phyloP scores from a whole-genome alignment of 129 eudicot genomes.

The Glebionis coronaria region DNA sequence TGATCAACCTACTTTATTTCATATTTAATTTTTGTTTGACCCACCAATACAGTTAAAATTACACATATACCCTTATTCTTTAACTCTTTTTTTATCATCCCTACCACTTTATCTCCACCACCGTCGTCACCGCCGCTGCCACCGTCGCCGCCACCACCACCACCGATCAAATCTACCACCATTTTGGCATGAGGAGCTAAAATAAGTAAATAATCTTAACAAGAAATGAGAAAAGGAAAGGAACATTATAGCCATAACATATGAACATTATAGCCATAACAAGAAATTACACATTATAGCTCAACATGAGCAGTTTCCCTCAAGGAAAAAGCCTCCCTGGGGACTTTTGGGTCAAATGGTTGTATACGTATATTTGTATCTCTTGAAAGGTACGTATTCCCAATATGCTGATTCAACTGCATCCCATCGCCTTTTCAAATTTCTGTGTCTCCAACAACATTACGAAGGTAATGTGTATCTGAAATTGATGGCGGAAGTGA shows the following conservation, averaged over 20 bases:
- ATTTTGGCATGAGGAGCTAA: no score
- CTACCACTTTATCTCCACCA: no score
- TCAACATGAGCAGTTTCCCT: slow-evolving; percentile 61
- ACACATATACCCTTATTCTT: no score
- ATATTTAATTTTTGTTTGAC: no score
- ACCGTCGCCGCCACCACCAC: no score
- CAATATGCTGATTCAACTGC: slow-evolving; percentile 81
- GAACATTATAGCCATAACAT: neutral
- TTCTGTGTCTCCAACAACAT: slow-evolving; percentile 89
- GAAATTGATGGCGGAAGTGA: slow-evolving; percentile 71
- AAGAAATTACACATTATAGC: no score
- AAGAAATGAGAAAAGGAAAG: neutral
- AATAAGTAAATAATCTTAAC: neutral
- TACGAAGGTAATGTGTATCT: slow-evolving; percentile 90
- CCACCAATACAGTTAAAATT: no score
- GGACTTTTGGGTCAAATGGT: slow-evolving; percentile 68
- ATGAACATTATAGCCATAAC: slow-evolving; percentile 50
- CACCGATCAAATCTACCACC: no score
- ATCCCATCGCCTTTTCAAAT: slow-evolving; percentile 90
- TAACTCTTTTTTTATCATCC: no score
- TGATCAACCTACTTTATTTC: no score
- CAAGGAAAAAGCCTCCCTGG: slow-evolving; percentile 74
- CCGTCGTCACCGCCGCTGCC: no score
- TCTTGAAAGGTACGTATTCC: slow-evolving; percentile 42
- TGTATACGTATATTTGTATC: slow-evolving; percentile 53